Conservation (phyloP, 2,329 filamentous ascomycete genomes). For the Alternaria novae-zelandiae region DNA sequence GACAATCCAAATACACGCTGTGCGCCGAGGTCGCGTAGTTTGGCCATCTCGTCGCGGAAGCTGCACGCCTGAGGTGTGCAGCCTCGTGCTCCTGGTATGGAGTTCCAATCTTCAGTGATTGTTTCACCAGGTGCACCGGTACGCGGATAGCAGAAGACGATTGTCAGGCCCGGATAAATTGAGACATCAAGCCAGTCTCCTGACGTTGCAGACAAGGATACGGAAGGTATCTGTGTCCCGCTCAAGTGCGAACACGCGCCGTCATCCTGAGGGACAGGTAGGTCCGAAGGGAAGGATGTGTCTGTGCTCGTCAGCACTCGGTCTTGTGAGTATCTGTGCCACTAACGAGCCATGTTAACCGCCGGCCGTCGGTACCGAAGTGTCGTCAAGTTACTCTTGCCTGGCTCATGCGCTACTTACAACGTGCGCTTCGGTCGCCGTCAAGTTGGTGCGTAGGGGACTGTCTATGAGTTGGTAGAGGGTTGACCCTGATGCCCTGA, state of each 20-base stretch:
- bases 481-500: not conserved
- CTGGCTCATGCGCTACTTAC: not conserved
- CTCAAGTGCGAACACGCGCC: conserved; percentile 49
- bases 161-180: conserved; percentile 44
- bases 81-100: conserved; percentile 53
- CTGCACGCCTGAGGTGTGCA: conserved; percentile 54
- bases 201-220: conserved; percentile 44
- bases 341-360: conserved; percentile 28
- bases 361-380: not conserved
- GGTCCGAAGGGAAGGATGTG: conserved; percentile 40
- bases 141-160: conserved; percentile 54
- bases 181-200: conserved; percentile 38
- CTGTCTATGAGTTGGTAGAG: not conserved
- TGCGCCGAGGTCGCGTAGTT: conserved; percentile 23
- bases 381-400: not conserved
- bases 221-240: conserved; percentile 32
- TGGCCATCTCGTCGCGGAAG: conserved; percentile 46
- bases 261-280: conserved; percentile 51
- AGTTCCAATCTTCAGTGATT: conserved; percentile 51
- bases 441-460: conserved; percentile 1
- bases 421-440: not conserved
- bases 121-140: conserved; percentile 49
- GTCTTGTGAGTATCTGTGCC: conserved; percentile 6
- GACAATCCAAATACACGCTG: conserved; percentile 49
- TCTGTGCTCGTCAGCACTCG: conserved; percentile 24